Evolutionary conservation across 495 filamentous ascomycete genomes (phyloP).

Genomic region (Xylaria nigripes): DNA sequence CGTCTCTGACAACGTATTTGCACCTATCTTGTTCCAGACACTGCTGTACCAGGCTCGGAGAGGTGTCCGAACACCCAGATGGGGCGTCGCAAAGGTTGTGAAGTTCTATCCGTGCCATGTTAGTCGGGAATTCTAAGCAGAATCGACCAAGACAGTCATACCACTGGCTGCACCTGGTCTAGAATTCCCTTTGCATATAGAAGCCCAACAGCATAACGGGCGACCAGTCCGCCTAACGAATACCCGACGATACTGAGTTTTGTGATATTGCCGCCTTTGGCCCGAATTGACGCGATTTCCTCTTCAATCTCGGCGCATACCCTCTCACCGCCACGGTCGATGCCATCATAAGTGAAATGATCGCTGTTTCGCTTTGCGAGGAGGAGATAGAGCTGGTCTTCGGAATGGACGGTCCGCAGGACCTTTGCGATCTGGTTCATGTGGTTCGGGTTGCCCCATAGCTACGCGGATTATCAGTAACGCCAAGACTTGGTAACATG

Average conservation of each 20-base stretch:
- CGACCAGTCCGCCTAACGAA: conserved; percentile 79
- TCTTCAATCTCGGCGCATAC: conserved; percentile 84
- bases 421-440: conserved; percentile 61
- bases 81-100: conserved; percentile 83
- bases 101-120: conserved; percentile 58
- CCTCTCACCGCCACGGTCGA: conserved; percentile 83
- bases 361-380: conserved; percentile 72
- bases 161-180: conserved; percentile 68
- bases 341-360: conserved; percentile 86
- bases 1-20: conserved; percentile 65
- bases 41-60: conserved; percentile 55
- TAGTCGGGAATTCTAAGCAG: not conserved
- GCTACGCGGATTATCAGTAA: conserved; percentile 38
- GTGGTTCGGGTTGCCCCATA: conserved; percentile 90
- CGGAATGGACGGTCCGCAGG: conserved; percentile 55
- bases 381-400: conserved; percentile 63
- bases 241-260: conserved; percentile 87
- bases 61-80: conserved; percentile 77
- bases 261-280: conserved; percentile 58
- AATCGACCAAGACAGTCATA: conserved; percentile 26
- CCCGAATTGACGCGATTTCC: conserved; percentile 56
- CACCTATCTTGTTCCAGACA: conserved; percentile 74
- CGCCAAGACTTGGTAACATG: not conserved
- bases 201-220: conserved; percentile 79
- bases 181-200: conserved; percentile 72